A percentile compares a stretch with the other conserved stretches of the same genome.
Conservation (phyloP, 768 basidiomycete genomes). For the Lactarius indigo region DNA sequence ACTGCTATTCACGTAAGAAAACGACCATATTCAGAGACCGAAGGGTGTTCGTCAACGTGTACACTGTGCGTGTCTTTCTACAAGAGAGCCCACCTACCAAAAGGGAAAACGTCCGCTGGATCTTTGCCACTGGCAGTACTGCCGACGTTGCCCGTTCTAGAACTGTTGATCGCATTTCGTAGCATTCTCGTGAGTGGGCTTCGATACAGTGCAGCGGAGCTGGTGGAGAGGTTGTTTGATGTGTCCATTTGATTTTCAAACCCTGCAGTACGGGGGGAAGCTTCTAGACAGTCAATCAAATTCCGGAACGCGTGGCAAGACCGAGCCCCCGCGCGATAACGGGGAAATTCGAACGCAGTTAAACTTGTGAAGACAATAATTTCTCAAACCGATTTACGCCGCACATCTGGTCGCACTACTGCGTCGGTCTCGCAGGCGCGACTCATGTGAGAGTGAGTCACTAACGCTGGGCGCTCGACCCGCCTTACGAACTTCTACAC, state of each 20-base stretch:
- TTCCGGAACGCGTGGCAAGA: background rate
- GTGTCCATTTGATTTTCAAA: background rate
- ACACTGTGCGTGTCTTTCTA: slow-evolving; percentile 2
- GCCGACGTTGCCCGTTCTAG: background rate
- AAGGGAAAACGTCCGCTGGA: background rate
- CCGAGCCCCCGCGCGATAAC: background rate
- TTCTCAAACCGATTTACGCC: background rate
- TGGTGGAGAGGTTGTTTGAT: slow-evolving; percentile 1
- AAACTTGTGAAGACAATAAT: background rate
- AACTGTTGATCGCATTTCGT: background rate
- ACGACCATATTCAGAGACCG: background rate
- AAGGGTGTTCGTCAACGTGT: background rate
- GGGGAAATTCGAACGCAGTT: background rate
- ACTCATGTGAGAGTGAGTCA: background rate
- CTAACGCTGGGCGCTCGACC: slow-evolving; percentile 17
- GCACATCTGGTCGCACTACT: background rate
- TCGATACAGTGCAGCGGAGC: background rate
- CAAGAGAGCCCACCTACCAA: background rate
- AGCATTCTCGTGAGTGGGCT: background rate
- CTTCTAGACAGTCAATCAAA: background rate
- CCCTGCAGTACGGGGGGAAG: background rate
- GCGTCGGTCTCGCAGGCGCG: slow-evolving; percentile 1
- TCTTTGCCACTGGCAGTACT: background rate
- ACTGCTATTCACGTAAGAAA: slow-evolving; percentile 9
- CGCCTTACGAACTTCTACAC: slow-evolving; percentile 11